These are phyloP conservation scores for Dendrobium chrysotoxum DNA, from an alignment of 106 monocot species.

Conservation along the genomic window DNA sequence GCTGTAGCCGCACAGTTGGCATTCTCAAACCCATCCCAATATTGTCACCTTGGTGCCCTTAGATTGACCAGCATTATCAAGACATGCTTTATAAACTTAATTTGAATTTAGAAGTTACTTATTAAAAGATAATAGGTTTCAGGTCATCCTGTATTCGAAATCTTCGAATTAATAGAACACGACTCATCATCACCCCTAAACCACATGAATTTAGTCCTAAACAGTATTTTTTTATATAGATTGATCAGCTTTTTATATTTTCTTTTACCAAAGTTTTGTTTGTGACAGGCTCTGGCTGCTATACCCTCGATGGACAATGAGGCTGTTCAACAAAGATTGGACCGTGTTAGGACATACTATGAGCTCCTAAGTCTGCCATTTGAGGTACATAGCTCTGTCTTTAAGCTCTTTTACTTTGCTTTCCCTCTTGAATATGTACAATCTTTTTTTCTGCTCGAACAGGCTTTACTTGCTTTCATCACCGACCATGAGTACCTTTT, in stretches of 20 bases:
- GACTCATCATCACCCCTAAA: background rate
- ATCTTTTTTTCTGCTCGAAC: constrained; percentile 7
- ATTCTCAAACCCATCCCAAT: too few species aligned
- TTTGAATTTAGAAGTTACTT: too few species aligned
- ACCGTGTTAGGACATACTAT: constrained; percentile 86
- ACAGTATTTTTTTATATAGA: too few species aligned
- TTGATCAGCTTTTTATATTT: background rate
- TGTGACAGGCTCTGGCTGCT: constrained; percentile 73
- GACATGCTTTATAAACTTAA: too few species aligned
- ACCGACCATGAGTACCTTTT: constrained; percentile 74
- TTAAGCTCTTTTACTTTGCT: background rate
- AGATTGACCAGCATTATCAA: too few species aligned
- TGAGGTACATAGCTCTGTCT: constrained; percentile 37
- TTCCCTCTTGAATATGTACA: background rate
- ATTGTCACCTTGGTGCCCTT: too few species aligned
- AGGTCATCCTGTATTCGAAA: too few species aligned
- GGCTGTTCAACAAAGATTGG: constrained; percentile 78
- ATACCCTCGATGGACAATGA: constrained; percentile 88
- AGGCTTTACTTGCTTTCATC: constrained; percentile 93
- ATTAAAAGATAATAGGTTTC: too few species aligned
- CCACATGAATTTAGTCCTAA: background rate
- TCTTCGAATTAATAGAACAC: too few species aligned
- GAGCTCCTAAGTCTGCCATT: constrained; percentile 93
- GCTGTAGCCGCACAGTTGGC: too few species aligned
- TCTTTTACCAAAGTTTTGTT: background rate